These are phyloP conservation scores for Massarina eburnea DNA, from an alignment of 2,329 filamentous ascomycete genomes.

Conservation along the genomic window DNA sequence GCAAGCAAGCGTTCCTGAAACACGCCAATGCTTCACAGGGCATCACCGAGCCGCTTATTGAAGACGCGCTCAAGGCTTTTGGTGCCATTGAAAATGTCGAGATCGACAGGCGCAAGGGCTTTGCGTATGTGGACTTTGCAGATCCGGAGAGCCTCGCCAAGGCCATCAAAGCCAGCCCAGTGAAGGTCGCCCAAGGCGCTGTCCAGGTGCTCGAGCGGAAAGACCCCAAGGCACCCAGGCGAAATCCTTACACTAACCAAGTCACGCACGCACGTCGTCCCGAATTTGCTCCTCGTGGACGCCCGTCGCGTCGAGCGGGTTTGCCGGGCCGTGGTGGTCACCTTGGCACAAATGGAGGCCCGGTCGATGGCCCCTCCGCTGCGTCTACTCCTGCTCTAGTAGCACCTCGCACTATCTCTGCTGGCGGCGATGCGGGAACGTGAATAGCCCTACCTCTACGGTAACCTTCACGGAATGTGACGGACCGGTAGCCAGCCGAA, in stretches of 20 bases:
- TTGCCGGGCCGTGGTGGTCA: slow-evolving; percentile 24
- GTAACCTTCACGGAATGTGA: not conserved
- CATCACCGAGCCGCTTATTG: slow-evolving; percentile 79
- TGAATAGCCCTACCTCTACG: slow-evolving; percentile 6
- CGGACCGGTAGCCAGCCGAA: not conserved
- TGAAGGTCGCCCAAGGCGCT: slow-evolving; percentile 79
- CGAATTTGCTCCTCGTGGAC: slow-evolving; percentile 33
- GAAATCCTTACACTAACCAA: slow-evolving; percentile 28
- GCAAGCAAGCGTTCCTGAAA: slow-evolving; percentile 58
- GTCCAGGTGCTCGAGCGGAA: slow-evolving; percentile 86
- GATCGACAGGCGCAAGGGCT: slow-evolving; percentile 92
- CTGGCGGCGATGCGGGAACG: slow-evolving; percentile 14
- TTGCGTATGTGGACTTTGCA: slow-evolving; percentile 88
- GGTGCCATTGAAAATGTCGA: slow-evolving; percentile 79
- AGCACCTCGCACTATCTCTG: slow-evolving; percentile 11
- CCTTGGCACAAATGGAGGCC: too few relatives aligned
- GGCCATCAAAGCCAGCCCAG: slow-evolving; percentile 78
- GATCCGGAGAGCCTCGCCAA: slow-evolving; percentile 72
- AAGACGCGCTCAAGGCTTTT: slow-evolving; percentile 71
- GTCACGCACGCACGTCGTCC: too few relatives aligned
- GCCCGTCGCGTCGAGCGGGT: slow-evolving; percentile 30
- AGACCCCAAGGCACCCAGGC: slow-evolving; percentile 50
- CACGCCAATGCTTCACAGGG: slow-evolving; percentile 81
- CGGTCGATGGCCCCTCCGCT: slow-evolving; percentile 4
- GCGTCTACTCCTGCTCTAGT: slow-evolving; percentile 12